Evolutionary conservation across 176 grass and related monocot genomes (phyloP).

Genomic region (Alopecurus myosuroides): DNA sequence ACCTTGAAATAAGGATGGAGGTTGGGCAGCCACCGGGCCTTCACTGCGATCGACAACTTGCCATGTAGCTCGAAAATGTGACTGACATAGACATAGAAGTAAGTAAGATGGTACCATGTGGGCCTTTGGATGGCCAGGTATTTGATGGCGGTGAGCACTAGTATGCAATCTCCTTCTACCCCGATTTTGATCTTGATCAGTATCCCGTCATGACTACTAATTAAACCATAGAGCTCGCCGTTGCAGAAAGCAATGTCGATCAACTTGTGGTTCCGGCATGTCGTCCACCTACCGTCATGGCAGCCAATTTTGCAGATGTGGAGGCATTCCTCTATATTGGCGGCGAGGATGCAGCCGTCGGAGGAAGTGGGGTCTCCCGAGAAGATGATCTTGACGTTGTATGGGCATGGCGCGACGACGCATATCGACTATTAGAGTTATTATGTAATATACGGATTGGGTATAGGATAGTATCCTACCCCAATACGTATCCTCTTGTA

Average conservation of each 20-base stretch:
- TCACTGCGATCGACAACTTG: neutral
- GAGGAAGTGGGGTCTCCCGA: neutral
- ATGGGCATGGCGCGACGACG: too few species aligned
- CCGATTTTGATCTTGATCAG: neutral
- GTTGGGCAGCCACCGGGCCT: neutral
- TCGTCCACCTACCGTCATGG: neutral
- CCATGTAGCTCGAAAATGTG: neutral
- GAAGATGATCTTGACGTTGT: neutral
- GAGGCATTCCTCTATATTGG: neutral
- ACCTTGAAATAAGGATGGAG: neutral
- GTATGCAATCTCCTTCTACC: neutral
- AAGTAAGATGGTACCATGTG: neutral
- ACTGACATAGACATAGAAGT: too few species aligned
- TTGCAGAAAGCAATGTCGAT: neutral
- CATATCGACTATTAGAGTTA: too few species aligned
- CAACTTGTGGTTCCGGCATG: fast-evolving
- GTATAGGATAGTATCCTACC: too few species aligned
- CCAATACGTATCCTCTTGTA: too few species aligned
- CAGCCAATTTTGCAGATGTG: neutral
- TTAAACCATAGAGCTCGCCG: neutral
- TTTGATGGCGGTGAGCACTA: neutral
- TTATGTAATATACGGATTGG: too few species aligned
- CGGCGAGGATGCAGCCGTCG: neutral
- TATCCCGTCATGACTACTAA: fast-evolving
- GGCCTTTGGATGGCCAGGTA: neutral